Evolutionary conservation across 1,284 basidiomycete genomes (phyloP), one percentile per base, ranked within the genome.

Genomic region (Coriolopsis trogii): DNA sequence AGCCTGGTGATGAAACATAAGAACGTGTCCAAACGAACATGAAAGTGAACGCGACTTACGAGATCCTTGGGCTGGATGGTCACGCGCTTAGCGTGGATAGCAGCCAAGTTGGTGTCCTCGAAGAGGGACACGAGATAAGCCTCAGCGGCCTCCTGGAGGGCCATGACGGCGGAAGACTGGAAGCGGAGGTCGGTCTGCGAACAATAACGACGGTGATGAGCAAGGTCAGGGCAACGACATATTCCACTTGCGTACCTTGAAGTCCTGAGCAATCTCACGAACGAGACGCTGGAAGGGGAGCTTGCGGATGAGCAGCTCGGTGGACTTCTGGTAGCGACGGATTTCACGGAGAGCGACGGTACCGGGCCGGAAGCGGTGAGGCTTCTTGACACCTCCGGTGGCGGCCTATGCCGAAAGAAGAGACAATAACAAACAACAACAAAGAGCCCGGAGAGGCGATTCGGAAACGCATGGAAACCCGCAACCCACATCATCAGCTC

Each of bases 341-440:
- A 98, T 98, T 80, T 98, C 95, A 86, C 95, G 92, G 59, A 98
- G 92, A 66, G 95, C 95, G 79, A 98, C 94, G 66, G 95, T 97
- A 82, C 95, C 95, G 67, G 95, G 95, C 73, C 93, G 87, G 91
- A 96, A 97, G 71, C 94, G 85, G 76, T 96, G 93, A 59, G 93
- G 92, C 80, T 95, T 95, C 92, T 95, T 95, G 69, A 95, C 93
- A 87, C 95, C 95, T 78, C 94, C 95, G 67, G 95, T 89, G 51
- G 89, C 82, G 56, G 89, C 83, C 81, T 88, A 75, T 38, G 44
- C 44, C 50, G 45, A 62, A 18, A 43, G 60, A 54, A 61, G 47
- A 48, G 21, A 58, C 47, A 54, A 49, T 55, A 53, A 63, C 44
- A 54, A 45, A 59, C 47, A 41, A 39, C 58, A 64, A 58, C 58